Evolutionary conservation across 257 asterid species (phyloP), one percentile per base, ranked within the genome.

Genomic region (Verbascum thapsus): DNA sequence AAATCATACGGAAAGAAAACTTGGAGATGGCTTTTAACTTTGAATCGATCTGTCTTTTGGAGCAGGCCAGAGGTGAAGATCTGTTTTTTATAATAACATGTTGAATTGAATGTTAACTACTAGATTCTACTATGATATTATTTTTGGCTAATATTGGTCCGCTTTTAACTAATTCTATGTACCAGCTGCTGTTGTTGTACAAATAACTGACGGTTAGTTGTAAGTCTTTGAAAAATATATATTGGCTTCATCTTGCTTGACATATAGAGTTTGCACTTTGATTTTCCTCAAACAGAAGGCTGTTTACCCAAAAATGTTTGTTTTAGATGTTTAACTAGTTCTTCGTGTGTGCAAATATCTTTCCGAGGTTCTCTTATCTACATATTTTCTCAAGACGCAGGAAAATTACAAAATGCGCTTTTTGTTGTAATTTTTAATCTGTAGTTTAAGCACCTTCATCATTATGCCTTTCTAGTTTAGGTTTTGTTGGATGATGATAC

Each of bases 401-500:
- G 47, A 9, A 13, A 22, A 10, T 6, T 22, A 50, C 8, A 50
- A 9, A 3, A 49, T 49, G 7, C 11, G 22, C 11, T 13, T 8
- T 18, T 10, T 5, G n/a, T 55, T 10, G 43, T 37, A 7, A 43
- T 5, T 35, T 12, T 42, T 40, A 1, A 48, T 20, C 34, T 58
- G 22, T 51, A 41, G 2, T 38, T 51, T 38, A 17, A n/a, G 20
- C 17, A 53, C 1, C 69, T 62, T 15, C 40, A 56, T 61, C 49
- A 53, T 44, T 45, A 48, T 61, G 44, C 42, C 8, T 8, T 70
- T 15, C 53, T 17, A 10, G 18, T 32, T 39, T 34, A 30, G 20
- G 30, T 4, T 19, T 41, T 45, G 30, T 23, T 11, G 44, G 34
- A 38, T 7, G 57, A 53, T 50, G 59, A 61, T 44, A 30, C 56